These are phyloP conservation scores for Erythrophleum ivorense DNA, from an alignment of 331 rosid genomes.

Conservation along the genomic window DNA sequence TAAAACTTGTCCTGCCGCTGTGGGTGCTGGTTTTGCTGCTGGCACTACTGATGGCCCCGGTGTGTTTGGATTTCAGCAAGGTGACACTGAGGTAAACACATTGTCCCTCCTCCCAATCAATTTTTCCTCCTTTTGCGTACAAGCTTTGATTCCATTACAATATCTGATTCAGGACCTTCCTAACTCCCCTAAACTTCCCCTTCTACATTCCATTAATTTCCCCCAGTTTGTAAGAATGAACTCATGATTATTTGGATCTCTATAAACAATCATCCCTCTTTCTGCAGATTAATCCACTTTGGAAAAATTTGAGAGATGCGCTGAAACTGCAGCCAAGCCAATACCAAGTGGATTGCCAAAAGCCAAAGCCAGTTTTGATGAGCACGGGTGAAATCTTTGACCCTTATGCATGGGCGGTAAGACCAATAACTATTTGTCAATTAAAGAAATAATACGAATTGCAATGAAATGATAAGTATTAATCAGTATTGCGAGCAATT, in stretches of 20 bases:
- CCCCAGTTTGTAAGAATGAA: neutral
- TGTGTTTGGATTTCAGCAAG: constrained; percentile 81
- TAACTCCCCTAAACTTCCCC: no score
- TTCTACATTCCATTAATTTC: no score
- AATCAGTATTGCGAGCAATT: constrained; percentile 12
- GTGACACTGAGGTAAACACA: constrained; percentile 64
- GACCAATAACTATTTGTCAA: neutral
- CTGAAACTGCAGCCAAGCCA: constrained; percentile 60
- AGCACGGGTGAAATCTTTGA: constrained; percentile 81
- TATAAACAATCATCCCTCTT: neutral
- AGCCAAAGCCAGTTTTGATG: constrained; percentile 78
- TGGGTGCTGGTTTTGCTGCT: constrained; percentile 95
- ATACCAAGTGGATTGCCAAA: constrained; percentile 72
- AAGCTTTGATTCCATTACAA: neutral
- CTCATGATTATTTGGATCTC: neutral
- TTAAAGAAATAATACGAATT: neutral
- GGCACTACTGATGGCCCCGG: constrained; percentile 96
- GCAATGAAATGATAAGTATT: neutral
- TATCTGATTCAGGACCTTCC: neutral
- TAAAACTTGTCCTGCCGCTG: constrained; percentile 84
- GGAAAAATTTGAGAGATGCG: constrained; percentile 57
- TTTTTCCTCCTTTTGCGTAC: neutral
- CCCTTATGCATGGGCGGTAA: constrained; percentile 91
- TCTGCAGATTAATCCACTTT: constrained; percentile 58
- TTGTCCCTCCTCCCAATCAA: neutral